A percentile compares a stretch with the other conserved stretches of the same genome.
Evolutionary conservation across 441 rosid species (phyloP).

Genomic region (Gossypium gossypioides): DNA sequence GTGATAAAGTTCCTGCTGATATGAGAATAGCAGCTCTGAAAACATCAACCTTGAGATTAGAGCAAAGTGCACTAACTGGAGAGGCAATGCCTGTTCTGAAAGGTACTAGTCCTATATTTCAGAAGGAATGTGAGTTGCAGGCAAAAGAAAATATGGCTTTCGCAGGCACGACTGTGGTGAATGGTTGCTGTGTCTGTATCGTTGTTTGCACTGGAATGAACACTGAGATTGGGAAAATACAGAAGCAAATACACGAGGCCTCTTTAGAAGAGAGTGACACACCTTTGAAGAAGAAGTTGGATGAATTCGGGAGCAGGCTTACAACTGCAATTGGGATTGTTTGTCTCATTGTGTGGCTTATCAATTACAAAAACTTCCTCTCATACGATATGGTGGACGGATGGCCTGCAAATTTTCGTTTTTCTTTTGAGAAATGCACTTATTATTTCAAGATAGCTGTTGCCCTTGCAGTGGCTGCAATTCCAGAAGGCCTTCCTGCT

Average conservation of each 20-base stretch:
- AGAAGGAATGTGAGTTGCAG: conserved; percentile 65
- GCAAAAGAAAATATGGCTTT: conserved; percentile 80
- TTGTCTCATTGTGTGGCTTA: conserved; percentile 69
- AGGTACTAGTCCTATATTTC: conserved; percentile 36
- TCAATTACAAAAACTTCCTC: conserved; percentile 68
- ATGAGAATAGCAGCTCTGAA: conserved; percentile 61
- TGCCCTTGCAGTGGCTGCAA: conserved; percentile 92
- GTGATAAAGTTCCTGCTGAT: conserved; percentile 84
- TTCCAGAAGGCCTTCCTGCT: conserved; percentile 93
- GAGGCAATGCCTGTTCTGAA: conserved; percentile 85
- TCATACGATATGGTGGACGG: conserved; percentile 66
- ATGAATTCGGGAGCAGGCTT: conserved; percentile 70
- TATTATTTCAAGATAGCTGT: conserved; percentile 87
- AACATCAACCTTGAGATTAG: conserved; percentile 69
- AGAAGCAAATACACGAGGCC: conserved; percentile 79
- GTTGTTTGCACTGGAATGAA: conserved; percentile 68
- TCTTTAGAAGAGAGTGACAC: conserved; percentile 74
- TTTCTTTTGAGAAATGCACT: conserved; percentile 77
- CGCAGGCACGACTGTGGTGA: conserved; percentile 72
- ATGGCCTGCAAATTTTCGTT: conserved; percentile 50
- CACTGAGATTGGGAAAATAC: conserved; percentile 82
- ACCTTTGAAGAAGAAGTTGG: conserved; percentile 76
- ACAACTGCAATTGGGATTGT: conserved; percentile 65
- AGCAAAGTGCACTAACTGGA: conserved; percentile 87
- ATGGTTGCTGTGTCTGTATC: conserved; percentile 63